phyloP scores from a whole-genome alignment of 2,329 filamentous ascomycete species.

The Hypoxylon sp. region DNA sequence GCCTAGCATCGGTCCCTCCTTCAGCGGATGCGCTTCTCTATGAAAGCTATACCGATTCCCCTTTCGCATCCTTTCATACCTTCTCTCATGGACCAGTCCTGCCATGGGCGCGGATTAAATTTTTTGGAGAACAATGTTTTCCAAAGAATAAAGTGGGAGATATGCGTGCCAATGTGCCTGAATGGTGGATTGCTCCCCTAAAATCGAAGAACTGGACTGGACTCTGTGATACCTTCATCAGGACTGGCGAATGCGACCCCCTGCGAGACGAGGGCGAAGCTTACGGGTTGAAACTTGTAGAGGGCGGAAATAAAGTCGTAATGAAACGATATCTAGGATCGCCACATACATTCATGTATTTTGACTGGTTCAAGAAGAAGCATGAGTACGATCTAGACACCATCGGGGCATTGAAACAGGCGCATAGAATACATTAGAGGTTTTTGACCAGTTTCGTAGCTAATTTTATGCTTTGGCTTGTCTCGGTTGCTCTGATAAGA shows the following conservation, averaged over 20 bases:
- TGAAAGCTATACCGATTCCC: conserved; percentile 55
- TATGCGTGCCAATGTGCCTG: conserved; percentile 51
- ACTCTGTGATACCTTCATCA: conserved; percentile 55
- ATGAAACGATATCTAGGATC: conserved; percentile 63
- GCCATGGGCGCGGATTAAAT: conserved; percentile 56
- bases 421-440: conserved; percentile 45
- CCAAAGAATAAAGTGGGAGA: conserved; percentile 50
- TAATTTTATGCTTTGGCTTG: neutral
- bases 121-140: conserved; percentile 52
- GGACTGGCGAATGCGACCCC: conserved; percentile 59
- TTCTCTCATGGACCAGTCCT: conserved; percentile 55
- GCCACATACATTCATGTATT: conserved; percentile 64
- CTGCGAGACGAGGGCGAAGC: conserved; percentile 66
- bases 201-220: conserved; percentile 53
- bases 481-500: neutral
- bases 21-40: conserved; percentile 50
- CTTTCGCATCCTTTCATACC: conserved; percentile 56
- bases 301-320: conserved; percentile 62
- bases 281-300: conserved; percentile 60
- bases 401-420: conserved; percentile 52
- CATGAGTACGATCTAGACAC: conserved; percentile 55
- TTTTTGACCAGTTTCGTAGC: neutral
- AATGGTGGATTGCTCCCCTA: conserved; percentile 57
- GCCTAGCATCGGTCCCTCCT: conserved; percentile 55
- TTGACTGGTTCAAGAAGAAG: conserved; percentile 50